These are phyloP conservation scores for Nyctanthes arbortristis DNA, from an alignment of 257 asterid genomes.

Conservation along the genomic window DNA sequence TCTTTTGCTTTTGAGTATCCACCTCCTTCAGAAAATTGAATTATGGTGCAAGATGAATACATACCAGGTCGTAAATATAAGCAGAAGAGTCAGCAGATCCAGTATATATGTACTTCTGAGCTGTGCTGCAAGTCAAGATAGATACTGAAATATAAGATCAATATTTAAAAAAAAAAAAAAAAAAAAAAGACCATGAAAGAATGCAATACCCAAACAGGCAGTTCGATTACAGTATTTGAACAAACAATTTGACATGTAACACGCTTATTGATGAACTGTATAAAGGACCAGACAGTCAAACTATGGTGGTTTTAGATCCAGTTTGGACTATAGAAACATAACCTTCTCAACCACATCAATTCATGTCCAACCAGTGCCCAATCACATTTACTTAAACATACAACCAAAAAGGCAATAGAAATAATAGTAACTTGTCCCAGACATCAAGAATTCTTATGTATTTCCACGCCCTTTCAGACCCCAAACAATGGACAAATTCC, in stretches of 20 bases:
- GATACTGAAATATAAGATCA: conserved; percentile 13
- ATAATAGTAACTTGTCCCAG: no score
- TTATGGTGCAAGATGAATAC: conserved; percentile 11
- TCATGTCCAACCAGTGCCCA: not conserved
- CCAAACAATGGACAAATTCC: no score
- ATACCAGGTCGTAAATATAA: conserved; percentile 82
- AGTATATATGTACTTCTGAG: conserved; percentile 84
- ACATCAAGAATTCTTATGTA: no score
- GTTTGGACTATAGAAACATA: not conserved
- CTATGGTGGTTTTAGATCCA: not conserved
- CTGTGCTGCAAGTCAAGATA: conserved; percentile 67
- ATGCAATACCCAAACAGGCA: not conserved
- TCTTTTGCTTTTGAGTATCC: no score
- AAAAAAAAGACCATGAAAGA: no score
- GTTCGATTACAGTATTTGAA: not conserved
- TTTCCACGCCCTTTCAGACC: no score
- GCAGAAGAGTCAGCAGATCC: conserved; percentile 82
- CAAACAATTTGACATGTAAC: not conserved
- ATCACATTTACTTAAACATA: not conserved
- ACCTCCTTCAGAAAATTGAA: no score
- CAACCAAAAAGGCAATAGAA: no score
- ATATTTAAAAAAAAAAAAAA: no score
- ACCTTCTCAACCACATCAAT: not conserved
- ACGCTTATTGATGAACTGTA: not conserved
- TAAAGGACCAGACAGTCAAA: not conserved